Base-by-base conservation (phyloP, 768 basidiomycete genomes). In the Podaxis sp. region DNA sequence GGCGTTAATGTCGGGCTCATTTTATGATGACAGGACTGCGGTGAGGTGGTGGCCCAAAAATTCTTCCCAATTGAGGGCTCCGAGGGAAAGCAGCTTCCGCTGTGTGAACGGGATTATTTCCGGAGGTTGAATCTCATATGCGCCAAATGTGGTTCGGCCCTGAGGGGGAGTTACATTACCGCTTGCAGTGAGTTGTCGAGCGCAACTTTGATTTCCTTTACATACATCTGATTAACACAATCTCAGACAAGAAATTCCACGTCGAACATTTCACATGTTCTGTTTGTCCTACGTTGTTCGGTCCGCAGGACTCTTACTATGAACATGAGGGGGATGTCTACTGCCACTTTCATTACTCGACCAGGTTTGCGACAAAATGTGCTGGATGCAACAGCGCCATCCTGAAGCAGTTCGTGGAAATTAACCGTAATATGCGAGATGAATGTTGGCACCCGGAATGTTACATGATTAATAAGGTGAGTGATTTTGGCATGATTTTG, bases 391-490 rank as follows among this genome's bases (percentile, higher is more conserved):
- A 87, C 68, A 97, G 90, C 64, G 97, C 97, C 17, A 99, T 99
- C 65, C 79, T 99, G 68, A 99, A 99, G 79, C 97, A 99, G 75
- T 99, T 98, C 71, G 97, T 99, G 65, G 97, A 99, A 79, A 98
- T 99, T 77, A 99, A 99, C 71, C 86, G 97, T 64, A 99, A 99
- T 76, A 93, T 92, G 84, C 84, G 89, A 67, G 96, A 99, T 76
- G 97, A 99, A 79, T 99, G 96, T 72, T 99, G 97, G 96, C 97
- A 99, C 82, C 97, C 97, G 59, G 97, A 99, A 75, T 99, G 97
- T 75, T 98, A 99, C 76, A 98, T 98, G 96, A 98, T 99, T 68
- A 96, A 98, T 77, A 99, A 99, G 84, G 96, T 96, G 66, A 61
- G 84, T 66, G 6, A 46, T 30, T 49, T 65, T 17, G 28, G 28